Evolutionary conservation across 2,329 filamentous ascomycete genomes (phyloP), one percentile per base, ranked within the genome.

Genomic region (Nemania abortiva): DNA sequence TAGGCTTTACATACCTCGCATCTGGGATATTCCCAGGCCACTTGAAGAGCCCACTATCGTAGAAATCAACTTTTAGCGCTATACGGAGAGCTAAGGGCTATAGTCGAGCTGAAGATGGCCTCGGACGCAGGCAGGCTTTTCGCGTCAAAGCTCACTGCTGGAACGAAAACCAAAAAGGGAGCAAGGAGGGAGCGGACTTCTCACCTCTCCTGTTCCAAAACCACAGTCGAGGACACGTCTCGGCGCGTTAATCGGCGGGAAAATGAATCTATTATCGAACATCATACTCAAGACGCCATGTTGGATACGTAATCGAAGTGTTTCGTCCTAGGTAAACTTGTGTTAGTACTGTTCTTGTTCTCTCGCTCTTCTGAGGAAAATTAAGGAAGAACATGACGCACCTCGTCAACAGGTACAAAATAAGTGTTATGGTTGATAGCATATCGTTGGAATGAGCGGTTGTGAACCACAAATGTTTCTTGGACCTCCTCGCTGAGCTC

Each of bases 381-480:
- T n/a, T n/a, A 29, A 27, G 24, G 53, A 20, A 66, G 20, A 69
- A 67, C 59, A 57, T 22, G 50, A 66, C 75, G 69, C 54, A 92
- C 92, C 84, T 93, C 90, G 76, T 94, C 92, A 66, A 92, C 84
- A 9, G 92, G 92, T 54, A 84, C 87, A 74, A 92, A 90, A 77
- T 92, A 92, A 70, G 88, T 86, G 42, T 83, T 84, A 73, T 91
- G 88, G 34, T 89, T 85, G 62, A 93, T 79, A 22, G 91, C 86
- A 81, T 90, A 89, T 76, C 86, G 85, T 73, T 94, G 91, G 77
- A 89, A 94, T 55, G 86, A 84, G 76, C 92, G 86, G 69, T 89
- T 89, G 77, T 90, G 84, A 72, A 90, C 82, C 18, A 84, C 82
- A 67, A 91, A 80, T 5, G 87, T 90, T 75, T 90, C 86, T 72